Conservation (phyloP, 2,329 filamentous ascomycete species). For the Ilyonectria mors-panacis region DNA sequence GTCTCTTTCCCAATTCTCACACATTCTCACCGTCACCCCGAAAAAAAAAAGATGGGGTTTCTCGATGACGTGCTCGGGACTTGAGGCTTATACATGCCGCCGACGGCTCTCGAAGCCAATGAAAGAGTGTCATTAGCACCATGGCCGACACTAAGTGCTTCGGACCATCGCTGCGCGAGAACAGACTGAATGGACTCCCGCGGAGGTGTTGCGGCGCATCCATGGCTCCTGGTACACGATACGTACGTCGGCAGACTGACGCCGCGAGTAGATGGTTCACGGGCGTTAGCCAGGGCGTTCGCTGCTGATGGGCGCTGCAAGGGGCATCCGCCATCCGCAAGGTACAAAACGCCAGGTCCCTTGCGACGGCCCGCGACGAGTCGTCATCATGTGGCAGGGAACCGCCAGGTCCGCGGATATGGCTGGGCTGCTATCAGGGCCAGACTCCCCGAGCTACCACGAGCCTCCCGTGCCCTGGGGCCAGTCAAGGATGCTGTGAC, state of each 20-base stretch:
- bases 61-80: constrained; percentile 54
- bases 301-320: constrained; percentile 6
- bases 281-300: constrained; percentile 13
- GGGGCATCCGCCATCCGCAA: constrained; percentile 18
- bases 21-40: constrained; percentile 24
- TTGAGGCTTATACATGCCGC: constrained; percentile 51
- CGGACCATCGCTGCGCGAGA: constrained; percentile 45
- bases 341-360: background rate
- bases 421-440: background rate
- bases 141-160: constrained; percentile 40
- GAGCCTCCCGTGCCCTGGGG: background rate
- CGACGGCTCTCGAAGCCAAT: constrained; percentile 48
- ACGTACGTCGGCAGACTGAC: constrained; percentile 11
- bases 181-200: background rate
- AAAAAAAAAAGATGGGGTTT: constrained; percentile 47
- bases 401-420: constrained; percentile 13
- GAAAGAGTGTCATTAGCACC: constrained; percentile 20
- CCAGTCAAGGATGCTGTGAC: background rate
- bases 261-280: constrained; percentile 23
- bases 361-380: background rate
- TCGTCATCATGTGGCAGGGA: constrained; percentile 28
- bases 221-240: background rate
- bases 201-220: background rate
- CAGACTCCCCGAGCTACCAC: background rate
- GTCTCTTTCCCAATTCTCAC: background rate